Base-by-base conservation (phyloP, 805 yeast genomes). In the Wickerhamiella lipophila region DNA sequence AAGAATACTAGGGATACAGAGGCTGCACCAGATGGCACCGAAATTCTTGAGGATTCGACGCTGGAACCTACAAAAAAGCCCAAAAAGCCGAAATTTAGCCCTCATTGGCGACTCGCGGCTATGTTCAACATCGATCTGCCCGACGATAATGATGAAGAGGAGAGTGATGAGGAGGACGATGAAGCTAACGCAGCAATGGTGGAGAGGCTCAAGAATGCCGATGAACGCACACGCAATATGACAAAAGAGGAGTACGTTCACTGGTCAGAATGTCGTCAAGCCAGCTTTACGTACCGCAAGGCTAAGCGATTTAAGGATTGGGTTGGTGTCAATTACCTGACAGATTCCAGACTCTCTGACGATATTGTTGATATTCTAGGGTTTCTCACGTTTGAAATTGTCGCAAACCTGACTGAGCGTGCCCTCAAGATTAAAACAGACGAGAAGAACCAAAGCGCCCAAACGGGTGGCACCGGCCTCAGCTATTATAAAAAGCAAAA, bases 201-300 rank as follows among this genome's bases (percentile, higher is more conserved):
- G 63, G 86, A 87, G 63, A 71, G 96, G 50, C 72, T 92, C 55
- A 86, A 87, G 59, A 79, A 77, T 64, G 96, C 96, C 3, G 98
- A 92, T 65, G 96, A 92, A 46, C 73, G 98, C 53, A 92, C 98
- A 0, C 77, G 72, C 55, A 75, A 81, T 56, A 92, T 92, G 98
- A 92, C 98, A 0, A 82, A 79, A 60, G 96, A 92, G 58, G 98
- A 92, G 62, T 92, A 92, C 60, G 98, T 88, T 15, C 98, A 92
- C 63, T 92, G 97, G 96, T 84, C 95, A 11, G 98, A 92, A 60
- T 92, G 98, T 66, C 76, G 98, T 53, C 98, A 92, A 64, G 97
- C 97, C 1, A 81, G 94, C 51, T 92, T 92, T 63, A 92, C 98
- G 1, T 92, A 87, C 59, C 74, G 96, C 56, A 92, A 92, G 63